Evolutionary conservation across 2,329 filamentous ascomycete genomes (phyloP).

Genomic region (Verticillium tricorpus): DNA sequence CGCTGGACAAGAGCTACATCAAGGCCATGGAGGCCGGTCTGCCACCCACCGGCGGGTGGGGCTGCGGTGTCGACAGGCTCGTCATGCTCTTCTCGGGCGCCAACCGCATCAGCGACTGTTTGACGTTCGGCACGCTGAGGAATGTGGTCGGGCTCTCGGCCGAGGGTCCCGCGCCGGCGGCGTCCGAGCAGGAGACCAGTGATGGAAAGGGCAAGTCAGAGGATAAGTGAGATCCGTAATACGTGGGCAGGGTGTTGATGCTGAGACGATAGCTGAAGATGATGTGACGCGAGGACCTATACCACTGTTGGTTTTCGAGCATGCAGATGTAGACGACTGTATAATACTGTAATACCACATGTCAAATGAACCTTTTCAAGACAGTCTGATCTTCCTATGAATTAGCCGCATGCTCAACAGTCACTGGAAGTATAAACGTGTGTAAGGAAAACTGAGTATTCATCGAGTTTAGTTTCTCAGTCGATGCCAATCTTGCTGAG

Average conservation of each 20-base stretch:
- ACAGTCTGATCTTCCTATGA: too few species aligned
- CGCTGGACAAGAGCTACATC: conserved; percentile 75
- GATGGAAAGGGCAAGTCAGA: background rate
- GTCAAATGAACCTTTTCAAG: background rate
- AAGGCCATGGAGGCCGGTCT: conserved; percentile 81
- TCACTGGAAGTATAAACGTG: too few species aligned
- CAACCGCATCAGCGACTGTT: conserved; percentile 75
- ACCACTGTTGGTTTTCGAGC: background rate
- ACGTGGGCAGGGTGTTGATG: background rate
- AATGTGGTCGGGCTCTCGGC: conserved; percentile 55
- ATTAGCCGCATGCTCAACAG: too few species aligned
- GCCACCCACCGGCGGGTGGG: conserved; percentile 96
- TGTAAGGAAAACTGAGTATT: too few species aligned
- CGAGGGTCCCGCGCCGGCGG: conserved; percentile 10
- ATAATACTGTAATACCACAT: background rate
- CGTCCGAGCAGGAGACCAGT: background rate
- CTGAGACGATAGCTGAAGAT: background rate
- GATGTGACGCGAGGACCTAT: background rate
- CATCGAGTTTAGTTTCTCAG: too few species aligned
- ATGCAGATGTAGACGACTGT: background rate
- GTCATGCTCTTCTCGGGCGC: conserved; percentile 85
- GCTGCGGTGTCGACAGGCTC: conserved; percentile 84
- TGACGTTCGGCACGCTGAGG: conserved; percentile 83
- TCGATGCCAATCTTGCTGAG: too few species aligned
- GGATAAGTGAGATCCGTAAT: background rate